These are phyloP conservation scores for Lophium mytilinum DNA, from an alignment of 495 filamentous ascomycete species.

Conservation along the genomic window DNA sequence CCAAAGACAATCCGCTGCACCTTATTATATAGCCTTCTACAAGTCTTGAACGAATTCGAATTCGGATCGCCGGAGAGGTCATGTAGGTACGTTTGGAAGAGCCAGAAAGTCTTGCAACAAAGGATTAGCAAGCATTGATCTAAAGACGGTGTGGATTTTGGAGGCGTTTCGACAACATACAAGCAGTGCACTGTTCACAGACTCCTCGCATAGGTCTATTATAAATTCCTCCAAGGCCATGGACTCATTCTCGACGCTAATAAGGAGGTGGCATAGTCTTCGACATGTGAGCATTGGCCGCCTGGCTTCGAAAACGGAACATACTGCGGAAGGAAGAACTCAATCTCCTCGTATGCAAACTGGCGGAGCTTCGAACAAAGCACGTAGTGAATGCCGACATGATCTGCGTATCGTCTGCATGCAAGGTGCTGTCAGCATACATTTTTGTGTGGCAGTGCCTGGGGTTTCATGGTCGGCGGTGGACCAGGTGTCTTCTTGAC, in stretches of 20 bases:
- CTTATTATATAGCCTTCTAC: slow-evolving; percentile 68
- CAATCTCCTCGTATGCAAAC: slow-evolving; percentile 74
- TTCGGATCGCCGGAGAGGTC: slow-evolving; percentile 62
- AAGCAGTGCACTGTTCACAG: slow-evolving; percentile 65
- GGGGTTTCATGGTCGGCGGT: background rate
- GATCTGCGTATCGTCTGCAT: slow-evolving; percentile 65
- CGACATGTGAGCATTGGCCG: slow-evolving; percentile 9
- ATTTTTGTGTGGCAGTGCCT: slow-evolving; percentile 7
- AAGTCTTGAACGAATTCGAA: slow-evolving; percentile 61
- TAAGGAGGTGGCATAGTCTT: slow-evolving; percentile 63
- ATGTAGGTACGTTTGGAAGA: slow-evolving; percentile 73
- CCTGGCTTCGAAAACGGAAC: background rate
- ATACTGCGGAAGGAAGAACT: slow-evolving; percentile 69
- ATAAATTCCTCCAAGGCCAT: slow-evolving; percentile 78
- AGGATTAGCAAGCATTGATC: slow-evolving; percentile 3
- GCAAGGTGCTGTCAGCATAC: slow-evolving; percentile 3
- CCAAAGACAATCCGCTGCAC: slow-evolving; percentile 74
- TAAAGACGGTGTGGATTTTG: too few relatives aligned
- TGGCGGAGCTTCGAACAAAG: slow-evolving; percentile 71
- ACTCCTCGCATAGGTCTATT: slow-evolving; percentile 70
- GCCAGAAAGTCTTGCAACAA: slow-evolving; percentile 61
- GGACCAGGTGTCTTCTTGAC: slow-evolving; percentile 28
- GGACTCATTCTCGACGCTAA: slow-evolving; percentile 73
- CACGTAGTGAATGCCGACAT: slow-evolving; percentile 74
- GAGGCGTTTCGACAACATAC: slow-evolving; percentile 36